Base-by-base conservation (phyloP, 768 basidiomycete species). In the Podaxis carcinomalis region DNA sequence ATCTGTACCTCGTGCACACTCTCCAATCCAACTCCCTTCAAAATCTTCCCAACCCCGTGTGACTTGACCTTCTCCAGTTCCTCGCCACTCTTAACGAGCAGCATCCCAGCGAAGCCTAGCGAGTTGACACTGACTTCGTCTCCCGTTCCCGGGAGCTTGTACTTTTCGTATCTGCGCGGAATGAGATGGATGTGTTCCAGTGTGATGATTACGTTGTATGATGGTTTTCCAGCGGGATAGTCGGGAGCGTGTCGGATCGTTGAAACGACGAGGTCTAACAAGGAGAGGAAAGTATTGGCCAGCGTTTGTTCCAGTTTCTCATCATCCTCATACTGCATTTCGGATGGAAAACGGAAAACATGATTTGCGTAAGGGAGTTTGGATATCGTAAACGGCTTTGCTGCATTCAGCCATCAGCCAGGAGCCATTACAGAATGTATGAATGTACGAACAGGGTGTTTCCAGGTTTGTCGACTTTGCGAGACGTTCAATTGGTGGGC, bases 101-200 rank as follows among this genome's bases (percentile, higher is more conserved):
- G 67, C 87, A 92, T 85, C 1, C 95, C 95, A 5, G 93, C 90
- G 70, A 89, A 97, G 13, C 92, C 95, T 51, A 97, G 80, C 49
- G 95, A 82, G 72, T 98, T 97, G 46, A 98, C 79, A 67, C 84
- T 83, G 27, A 98, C 68, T 57, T 72, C 62, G 36, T 84, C 81
- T n/a, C 84, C 83, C 2, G 82, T 83, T 53, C 76, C 78, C 56
- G 73, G 63, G 4, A 90, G 72, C 10, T 67, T 71, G 71, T 88
- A 81, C n/a, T 71, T 73, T 69, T 93, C 92, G 35, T 74, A 73
- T 52, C 78, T 78, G 40, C 95, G 86, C 32, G 95, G 95, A 68
- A 98, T 85, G 59, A 97, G 60, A 72, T 96, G 87, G 61, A 98
- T 76, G 74, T 98, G 94, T 61, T 90, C 86, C 62, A 86, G 74